A percentile compares a stretch with the other conserved stretches of the same genome.
These are phyloP conservation scores for Russula emetica DNA, from an alignment of 768 basidiomycete genomes.

Conservation along the genomic window DNA sequence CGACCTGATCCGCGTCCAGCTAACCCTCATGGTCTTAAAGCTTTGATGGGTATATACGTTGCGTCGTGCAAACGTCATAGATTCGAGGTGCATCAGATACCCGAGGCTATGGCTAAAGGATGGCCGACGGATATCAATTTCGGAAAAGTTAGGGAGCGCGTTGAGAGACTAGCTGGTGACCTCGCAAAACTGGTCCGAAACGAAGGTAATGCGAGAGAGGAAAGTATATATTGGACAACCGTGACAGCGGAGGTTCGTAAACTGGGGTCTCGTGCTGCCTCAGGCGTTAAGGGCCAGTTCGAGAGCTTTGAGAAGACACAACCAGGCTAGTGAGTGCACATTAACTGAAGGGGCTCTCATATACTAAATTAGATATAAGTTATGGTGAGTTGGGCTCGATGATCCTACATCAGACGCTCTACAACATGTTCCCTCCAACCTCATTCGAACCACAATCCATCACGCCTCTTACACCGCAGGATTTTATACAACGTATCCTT, in stretches of 20 bases:
- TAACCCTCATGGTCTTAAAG: constrained; percentile 62
- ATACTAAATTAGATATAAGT: constrained; percentile 39
- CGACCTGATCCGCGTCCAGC: constrained; percentile 56
- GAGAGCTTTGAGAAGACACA: constrained; percentile 75
- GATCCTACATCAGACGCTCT: constrained; percentile 73
- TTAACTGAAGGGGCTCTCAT: too few species aligned
- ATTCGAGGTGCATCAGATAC: constrained; percentile 70
- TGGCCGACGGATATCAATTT: constrained; percentile 79
- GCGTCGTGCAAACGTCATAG: constrained; percentile 72
- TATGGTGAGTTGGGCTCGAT: constrained; percentile 84
- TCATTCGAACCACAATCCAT: constrained; percentile 51
- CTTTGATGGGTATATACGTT: constrained; percentile 51
- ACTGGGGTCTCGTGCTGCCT: constrained; percentile 61
- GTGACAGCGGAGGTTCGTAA: constrained; percentile 56
- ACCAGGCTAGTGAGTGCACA: constrained; percentile 77
- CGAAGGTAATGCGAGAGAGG: constrained; percentile 35
- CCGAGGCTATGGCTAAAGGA: constrained; percentile 62
- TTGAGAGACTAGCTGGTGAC: constrained; percentile 45
- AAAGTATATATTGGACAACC: constrained; percentile 66
- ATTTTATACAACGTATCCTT: constrained; percentile 81
- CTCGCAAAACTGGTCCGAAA: constrained; percentile 51
- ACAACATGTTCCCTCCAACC: constrained; percentile 65
- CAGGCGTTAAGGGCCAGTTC: constrained; percentile 71
- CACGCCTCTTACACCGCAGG: constrained; percentile 62
- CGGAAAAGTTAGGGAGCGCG: constrained; percentile 47